These are phyloP conservation scores for Zygosaccharomyces kombuchaensis DNA, from an alignment of 805 yeast species.

Conservation along the genomic window DNA sequence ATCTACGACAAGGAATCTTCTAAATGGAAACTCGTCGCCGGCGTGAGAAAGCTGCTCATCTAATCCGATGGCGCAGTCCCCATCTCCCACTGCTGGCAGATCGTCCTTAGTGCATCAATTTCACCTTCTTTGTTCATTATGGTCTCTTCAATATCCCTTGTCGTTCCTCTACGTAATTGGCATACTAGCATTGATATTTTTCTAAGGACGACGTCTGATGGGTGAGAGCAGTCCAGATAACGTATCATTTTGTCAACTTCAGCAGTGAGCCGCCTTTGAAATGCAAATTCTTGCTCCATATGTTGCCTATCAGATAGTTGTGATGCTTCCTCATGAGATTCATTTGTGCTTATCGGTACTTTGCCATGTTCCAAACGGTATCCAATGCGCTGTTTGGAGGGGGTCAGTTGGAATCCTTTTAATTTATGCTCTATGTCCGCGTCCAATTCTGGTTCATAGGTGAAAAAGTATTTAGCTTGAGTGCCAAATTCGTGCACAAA, in stretches of 20 bases:
- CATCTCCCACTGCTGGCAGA: constrained; percentile 32
- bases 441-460: constrained; percentile 13
- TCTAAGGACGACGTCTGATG: constrained; percentile 19
- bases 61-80: constrained; percentile 27
- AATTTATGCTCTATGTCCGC: constrained; percentile 1
- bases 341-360: background rate
- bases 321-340: background rate
- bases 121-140: constrained; percentile 27
- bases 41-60: constrained; percentile 69
- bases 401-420: constrained; percentile 3
- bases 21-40: constrained; percentile 72
- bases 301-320: background rate
- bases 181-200: constrained; percentile 21
- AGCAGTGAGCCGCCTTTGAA: constrained; percentile 12
- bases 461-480: constrained; percentile 8
- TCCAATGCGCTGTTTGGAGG: constrained; percentile 2
- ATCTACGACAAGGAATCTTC: constrained; percentile 51
- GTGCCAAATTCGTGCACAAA: background rate
- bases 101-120: constrained; percentile 20
- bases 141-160: constrained; percentile 26
- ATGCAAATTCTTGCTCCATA: constrained; percentile 7
- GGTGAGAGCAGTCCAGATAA: constrained; percentile 16
- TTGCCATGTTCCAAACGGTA: constrained; percentile 1
- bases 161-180: constrained; percentile 19
- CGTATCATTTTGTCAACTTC: constrained; percentile 19